Conservation (phyloP, 805 yeast species). For the Zygoascus biomembranicola region DNA sequence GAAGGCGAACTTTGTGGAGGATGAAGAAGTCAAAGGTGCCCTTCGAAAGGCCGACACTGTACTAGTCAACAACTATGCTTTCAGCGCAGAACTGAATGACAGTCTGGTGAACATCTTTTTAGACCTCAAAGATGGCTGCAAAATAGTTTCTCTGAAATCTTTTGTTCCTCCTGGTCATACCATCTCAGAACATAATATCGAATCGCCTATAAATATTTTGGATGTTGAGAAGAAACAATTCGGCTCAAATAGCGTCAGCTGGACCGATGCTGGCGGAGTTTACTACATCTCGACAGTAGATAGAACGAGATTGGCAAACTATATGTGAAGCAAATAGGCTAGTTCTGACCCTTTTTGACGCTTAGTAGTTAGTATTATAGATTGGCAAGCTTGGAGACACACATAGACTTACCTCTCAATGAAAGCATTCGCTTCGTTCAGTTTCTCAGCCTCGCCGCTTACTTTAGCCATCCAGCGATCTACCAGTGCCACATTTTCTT, state of each 20-base stretch:
- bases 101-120: conserved; percentile 58
- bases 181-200: conserved; percentile 45
- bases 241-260: conserved; percentile 67
- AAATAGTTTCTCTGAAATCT: conserved; percentile 69
- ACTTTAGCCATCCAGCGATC: conserved; percentile 53
- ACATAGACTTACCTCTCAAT: conserved; percentile 7
- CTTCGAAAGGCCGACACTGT: conserved; percentile 62
- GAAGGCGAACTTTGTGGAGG: conserved; percentile 63
- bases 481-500: conserved; percentile 45
- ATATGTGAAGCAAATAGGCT: not conserved
- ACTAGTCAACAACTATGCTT: conserved; percentile 74
- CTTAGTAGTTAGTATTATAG: not conserved
- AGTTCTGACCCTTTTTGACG: not conserved
- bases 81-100: conserved; percentile 64
- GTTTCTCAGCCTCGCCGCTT: conserved; percentile 49
- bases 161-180: conserved; percentile 70
- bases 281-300: conserved; percentile 70
- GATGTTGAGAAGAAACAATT: conserved; percentile 56
- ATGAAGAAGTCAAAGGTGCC: conserved; percentile 44
- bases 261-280: conserved; percentile 76
- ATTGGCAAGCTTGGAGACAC: not conserved
- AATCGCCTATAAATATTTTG: conserved; percentile 55
- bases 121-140: conserved; percentile 63
- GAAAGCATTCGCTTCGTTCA: conserved; percentile 39
- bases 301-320: conserved; percentile 18